A percentile compares a stretch with the other conserved stretches of the same genome.
Conservation (phyloP, 2,329 filamentous ascomycete genomes). For the Nemania serpens region DNA sequence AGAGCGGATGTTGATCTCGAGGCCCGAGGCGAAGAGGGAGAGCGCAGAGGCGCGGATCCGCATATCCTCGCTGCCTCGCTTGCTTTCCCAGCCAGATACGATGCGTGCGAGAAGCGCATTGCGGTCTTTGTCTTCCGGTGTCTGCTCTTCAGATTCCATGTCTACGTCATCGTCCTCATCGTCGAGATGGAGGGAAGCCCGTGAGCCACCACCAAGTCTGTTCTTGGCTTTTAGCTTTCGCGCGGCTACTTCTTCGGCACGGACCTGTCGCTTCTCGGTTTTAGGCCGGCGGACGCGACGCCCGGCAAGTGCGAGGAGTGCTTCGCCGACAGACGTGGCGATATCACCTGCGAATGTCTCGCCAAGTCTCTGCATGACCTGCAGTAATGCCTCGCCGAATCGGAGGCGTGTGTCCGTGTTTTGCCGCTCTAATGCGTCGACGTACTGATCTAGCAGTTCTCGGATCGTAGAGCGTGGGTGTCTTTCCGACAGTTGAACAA, state of each 20-base stretch:
- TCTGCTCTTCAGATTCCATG: conserved; percentile 37
- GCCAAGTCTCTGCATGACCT: conserved; percentile 65
- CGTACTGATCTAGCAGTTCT: conserved; percentile 69
- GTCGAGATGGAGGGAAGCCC: neutral
- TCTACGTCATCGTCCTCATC: conserved; percentile 24
- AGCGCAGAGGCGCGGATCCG: conserved; percentile 71
- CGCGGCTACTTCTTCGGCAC: conserved; percentile 54
- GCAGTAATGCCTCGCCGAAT: conserved; percentile 69
- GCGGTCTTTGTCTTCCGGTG: conserved; percentile 47
- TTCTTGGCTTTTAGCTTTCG: conserved; percentile 39
- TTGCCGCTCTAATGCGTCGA: conserved; percentile 64
- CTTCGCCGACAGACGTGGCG: conserved; percentile 58
- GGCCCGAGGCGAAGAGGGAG: conserved; percentile 62
- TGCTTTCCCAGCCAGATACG: conserved; percentile 69
- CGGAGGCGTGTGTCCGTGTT: conserved; percentile 67
- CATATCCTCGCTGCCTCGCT: conserved; percentile 69
- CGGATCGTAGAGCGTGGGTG: conserved; percentile 66
- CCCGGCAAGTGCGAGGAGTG: conserved; percentile 66
- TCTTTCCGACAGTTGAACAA: conserved; percentile 63
- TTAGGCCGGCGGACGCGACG: conserved; percentile 65
- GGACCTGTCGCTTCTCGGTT: conserved; percentile 60
- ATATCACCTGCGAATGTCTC: conserved; percentile 59
- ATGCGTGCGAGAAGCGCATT: conserved; percentile 62
- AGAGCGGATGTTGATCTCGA: conserved; percentile 65
- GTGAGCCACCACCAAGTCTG: neutral